phyloP scores from a whole-genome alignment of 306 rosid genomes.

The Nissolia schottii region DNA sequence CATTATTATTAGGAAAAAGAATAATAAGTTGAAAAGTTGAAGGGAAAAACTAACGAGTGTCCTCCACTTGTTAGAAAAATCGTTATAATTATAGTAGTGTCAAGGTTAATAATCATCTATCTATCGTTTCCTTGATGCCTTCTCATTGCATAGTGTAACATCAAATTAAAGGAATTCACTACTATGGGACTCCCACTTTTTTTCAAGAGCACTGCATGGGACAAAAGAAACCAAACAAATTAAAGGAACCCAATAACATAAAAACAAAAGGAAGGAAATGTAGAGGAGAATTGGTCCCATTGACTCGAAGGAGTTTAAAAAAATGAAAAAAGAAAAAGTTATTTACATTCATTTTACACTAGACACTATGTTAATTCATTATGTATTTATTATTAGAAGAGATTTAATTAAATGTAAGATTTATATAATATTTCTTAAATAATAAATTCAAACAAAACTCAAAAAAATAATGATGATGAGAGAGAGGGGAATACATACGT shows the following conservation, averaged over 20 bases:
- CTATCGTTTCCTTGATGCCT: slow-evolving; percentile 20
- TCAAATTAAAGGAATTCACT: background rate
- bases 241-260: background rate
- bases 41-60: too few relatives aligned
- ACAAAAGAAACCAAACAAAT: slow-evolving; percentile 16
- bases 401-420: too few relatives aligned
- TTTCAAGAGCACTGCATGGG: slow-evolving; percentile 4
- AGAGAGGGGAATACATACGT: slow-evolving; percentile 23
- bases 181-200: background rate
- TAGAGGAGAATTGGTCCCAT: slow-evolving; percentile 18
- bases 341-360: too few relatives aligned
- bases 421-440: too few relatives aligned
- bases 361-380: too few relatives aligned
- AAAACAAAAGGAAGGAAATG: background rate
- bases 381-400: too few relatives aligned
- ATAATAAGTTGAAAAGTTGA: too few relatives aligned
- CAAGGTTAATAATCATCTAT: slow-evolving; percentile 11
- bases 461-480: too few relatives aligned
- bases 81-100: slow-evolving; percentile 12
- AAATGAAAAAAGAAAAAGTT: too few relatives aligned
- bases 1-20: background rate
- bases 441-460: too few relatives aligned
- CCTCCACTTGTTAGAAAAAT: too few relatives aligned
- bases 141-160: slow-evolving; percentile 34
- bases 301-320: background rate